Conservation (phyloP, 306 rosid species). For the Cucumis melo region DNA sequence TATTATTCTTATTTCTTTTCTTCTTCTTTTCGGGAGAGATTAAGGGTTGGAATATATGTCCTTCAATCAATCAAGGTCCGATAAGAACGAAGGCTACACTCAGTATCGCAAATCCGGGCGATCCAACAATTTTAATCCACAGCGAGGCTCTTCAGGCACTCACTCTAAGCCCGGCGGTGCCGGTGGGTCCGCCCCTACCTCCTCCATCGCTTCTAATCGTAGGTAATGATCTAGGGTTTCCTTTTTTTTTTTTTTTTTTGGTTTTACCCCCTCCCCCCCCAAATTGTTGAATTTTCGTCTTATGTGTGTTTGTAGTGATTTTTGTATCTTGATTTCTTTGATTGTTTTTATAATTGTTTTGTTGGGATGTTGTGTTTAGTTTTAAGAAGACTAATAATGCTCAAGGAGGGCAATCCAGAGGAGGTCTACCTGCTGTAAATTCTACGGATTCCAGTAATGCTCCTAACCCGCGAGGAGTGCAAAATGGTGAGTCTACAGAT, state of each 20-base stretch:
- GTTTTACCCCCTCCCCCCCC: background rate
- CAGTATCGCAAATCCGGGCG: conserved; percentile 58
- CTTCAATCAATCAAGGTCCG: conserved; percentile 91
- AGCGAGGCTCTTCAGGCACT: conserved; percentile 39
- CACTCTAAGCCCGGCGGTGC: conserved; percentile 60
- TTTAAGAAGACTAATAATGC: conserved; percentile 59
- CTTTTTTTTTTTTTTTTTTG: background rate
- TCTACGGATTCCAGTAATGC: conserved; percentile 35
- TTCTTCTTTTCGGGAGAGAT: conserved; percentile 19
- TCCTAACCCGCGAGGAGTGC: conserved; percentile 27
- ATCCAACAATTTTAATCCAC: conserved; percentile 66
- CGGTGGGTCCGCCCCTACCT: conserved; percentile 58
- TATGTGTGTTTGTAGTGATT: background rate
- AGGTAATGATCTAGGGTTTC: conserved; percentile 30
- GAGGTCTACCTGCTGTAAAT: conserved; percentile 34
- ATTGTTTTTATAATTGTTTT: background rate
- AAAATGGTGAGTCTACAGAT: conserved; percentile 57
- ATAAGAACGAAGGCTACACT: conserved; percentile 16
- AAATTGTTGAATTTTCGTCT: background rate
- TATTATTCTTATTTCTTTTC: no score
- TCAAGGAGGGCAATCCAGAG: conserved; percentile 84
- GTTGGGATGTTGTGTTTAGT: conserved; percentile 19
- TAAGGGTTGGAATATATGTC: conserved; percentile 77
- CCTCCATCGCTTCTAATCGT: conserved; percentile 34
- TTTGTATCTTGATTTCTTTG: background rate